Evolutionary conservation across 1,284 basidiomycete genomes (phyloP), one percentile per base, ranked within the genome.

Genomic region (Fomitiporia mediterranea): DNA sequence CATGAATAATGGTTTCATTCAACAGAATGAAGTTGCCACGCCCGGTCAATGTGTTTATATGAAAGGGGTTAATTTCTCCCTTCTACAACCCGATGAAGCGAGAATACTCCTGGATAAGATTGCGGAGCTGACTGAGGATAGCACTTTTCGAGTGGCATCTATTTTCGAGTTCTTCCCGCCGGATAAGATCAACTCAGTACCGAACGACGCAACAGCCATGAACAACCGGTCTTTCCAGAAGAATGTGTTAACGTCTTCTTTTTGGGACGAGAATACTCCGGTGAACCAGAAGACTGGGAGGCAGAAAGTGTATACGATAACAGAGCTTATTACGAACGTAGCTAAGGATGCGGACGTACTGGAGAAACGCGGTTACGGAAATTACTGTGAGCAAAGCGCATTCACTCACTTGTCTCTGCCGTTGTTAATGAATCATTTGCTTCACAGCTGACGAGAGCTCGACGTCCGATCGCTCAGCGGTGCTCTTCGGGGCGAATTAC

Each of bases 91-190:
- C 0, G 53, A 59, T n/a, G 47, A 40, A 2, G 28, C 42, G 4
- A 30, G 37, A 17, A 37, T n/a, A 4, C 25, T 49, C 9, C 42
- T 55, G 5, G 28, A 55, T 13, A 55, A 52, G n/a, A 32, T 59
- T 11, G 35, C 48, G 21, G 52, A 54, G 19, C 7, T 50, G n/a
- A 46, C 30, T 28, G 7, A 47, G 11, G 48, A 49, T 28, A 39
- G 28, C 19, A 30, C 19, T 17, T 39, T 35, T 9, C 47, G 34
- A 7, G 6, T 59, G 19, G 32, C 56, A 9, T 23, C 40, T 49
- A 34, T 62, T 5, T 72, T 73, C 54, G 79, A 81, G 62, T 75
- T 74, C 57, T 66, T 74, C 60, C 70, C 74, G 7, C 66, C 72
- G 25, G 60, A 61, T 2, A 75, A 75, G 58, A 64, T 77, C 51